phyloP scores from a whole-genome alignment of 768 basidiomycete species.

The Hortiboletus campestris region DNA sequence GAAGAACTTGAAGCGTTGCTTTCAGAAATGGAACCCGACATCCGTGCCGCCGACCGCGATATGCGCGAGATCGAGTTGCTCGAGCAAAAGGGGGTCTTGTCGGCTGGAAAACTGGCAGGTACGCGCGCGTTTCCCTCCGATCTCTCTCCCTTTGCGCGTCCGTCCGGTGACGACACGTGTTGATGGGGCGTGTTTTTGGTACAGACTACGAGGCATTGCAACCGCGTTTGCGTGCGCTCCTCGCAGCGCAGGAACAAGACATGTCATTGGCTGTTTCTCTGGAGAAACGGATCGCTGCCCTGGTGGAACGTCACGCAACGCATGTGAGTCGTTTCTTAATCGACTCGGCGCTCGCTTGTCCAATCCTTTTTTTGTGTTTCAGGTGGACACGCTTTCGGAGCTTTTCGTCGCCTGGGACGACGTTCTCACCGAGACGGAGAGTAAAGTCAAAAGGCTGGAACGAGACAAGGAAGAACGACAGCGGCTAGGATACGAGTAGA shows the following conservation, averaged over 20 bases:
- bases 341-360: neutral
- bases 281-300: slow-evolving; percentile 60
- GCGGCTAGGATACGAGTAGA: slow-evolving; percentile 57
- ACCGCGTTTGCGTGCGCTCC: slow-evolving; percentile 62
- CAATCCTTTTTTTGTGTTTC: neutral
- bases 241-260: slow-evolving; percentile 61
- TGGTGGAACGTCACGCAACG: slow-evolving; percentile 69
- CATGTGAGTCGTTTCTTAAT: slow-evolving; percentile 46
- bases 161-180: neutral
- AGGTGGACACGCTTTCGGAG: slow-evolving; percentile 83
- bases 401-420: slow-evolving; percentile 87
- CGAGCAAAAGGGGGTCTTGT: slow-evolving; percentile 67
- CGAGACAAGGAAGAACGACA: slow-evolving; percentile 57
- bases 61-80: slow-evolving; percentile 73
- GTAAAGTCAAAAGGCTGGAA: slow-evolving; percentile 55
- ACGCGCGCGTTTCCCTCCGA: neutral
- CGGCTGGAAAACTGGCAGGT: slow-evolving; percentile 72
- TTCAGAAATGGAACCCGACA: slow-evolving; percentile 78
- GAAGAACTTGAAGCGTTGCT: slow-evolving; percentile 70
- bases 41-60: slow-evolving; percentile 79
- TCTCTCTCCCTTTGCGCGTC: neutral
- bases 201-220: slow-evolving; percentile 62
- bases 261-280: slow-evolving; percentile 52
- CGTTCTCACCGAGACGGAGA: slow-evolving; percentile 64
- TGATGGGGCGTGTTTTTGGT: neutral